Conservation (phyloP, 179 eudicot species). For the Beta corolliflora region DNA sequence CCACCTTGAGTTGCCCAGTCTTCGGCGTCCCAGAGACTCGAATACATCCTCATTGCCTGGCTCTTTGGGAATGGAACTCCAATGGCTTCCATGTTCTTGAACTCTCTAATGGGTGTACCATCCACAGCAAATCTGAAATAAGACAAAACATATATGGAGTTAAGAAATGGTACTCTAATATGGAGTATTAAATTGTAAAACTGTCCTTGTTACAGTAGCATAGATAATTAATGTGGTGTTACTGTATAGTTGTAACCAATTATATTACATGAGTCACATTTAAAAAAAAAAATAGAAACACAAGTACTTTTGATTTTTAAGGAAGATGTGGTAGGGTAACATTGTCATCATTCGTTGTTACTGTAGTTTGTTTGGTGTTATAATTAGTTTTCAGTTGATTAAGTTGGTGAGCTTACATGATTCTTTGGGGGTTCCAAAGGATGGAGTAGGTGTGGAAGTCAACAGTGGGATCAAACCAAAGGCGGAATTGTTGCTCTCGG, state of each 20-base stretch:
- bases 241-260: background rate
- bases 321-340: background rate
- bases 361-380: too few relatives aligned
- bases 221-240: too few relatives aligned
- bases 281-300: too few relatives aligned
- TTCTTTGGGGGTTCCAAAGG: conserved; percentile 38
- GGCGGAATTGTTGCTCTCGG: conserved; percentile 41
- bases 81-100: conserved; percentile 30
- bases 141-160: background rate
- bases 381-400: background rate
- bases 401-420: conserved; percentile 26
- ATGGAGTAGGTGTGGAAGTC: conserved; percentile 39
- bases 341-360: background rate
- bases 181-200: background rate
- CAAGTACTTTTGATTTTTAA: too few relatives aligned
- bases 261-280: too few relatives aligned
- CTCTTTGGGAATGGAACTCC: conserved; percentile 41
- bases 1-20: conserved; percentile 48
- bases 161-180: background rate
- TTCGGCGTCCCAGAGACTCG: conserved; percentile 41
- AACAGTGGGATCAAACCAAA: conserved; percentile 43
- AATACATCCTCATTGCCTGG: conserved; percentile 37
- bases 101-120: conserved; percentile 32
- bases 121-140: conserved; percentile 33
- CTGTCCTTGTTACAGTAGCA: too few relatives aligned